These are phyloP conservation scores for Purshia tridentata DNA, from an alignment of 306 rosid species.

Conservation along the genomic window DNA sequence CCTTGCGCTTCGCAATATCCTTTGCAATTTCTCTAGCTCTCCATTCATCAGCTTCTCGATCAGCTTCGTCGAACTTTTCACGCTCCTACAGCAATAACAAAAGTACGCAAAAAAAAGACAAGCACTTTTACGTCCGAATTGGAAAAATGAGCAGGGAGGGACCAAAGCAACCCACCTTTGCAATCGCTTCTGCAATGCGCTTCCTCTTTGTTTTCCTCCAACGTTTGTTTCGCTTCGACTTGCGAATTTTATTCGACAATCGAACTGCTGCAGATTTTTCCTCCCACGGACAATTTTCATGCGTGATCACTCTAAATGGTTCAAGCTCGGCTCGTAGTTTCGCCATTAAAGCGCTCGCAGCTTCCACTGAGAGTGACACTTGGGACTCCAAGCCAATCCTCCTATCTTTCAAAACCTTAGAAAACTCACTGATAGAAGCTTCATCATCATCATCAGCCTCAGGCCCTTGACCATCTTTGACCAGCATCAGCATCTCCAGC, in stretches of 20 bases:
- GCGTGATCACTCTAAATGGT: conserved; percentile 51
- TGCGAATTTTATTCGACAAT: conserved; percentile 47
- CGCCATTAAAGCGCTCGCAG: conserved; percentile 58
- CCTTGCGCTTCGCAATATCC: conserved; percentile 77
- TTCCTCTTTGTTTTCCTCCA: conserved; percentile 82
- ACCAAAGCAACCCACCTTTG: conserved; percentile 49
- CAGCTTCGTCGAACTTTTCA: conserved; percentile 55
- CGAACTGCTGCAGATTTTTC: conserved; percentile 60
- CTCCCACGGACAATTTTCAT: conserved; percentile 75
- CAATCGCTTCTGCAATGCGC: conserved; percentile 48
- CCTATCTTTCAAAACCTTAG: conserved; percentile 44
- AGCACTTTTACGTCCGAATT: background rate
- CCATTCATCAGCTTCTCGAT: conserved; percentile 92
- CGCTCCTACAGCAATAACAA: conserved; percentile 40
- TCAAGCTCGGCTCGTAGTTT: conserved; percentile 57
- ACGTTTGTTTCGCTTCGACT: conserved; percentile 60
- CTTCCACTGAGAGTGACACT: conserved; percentile 55
- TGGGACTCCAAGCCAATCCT: conserved; percentile 56
- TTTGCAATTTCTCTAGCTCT: conserved; percentile 81
- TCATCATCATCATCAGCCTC: conserved; percentile 30
- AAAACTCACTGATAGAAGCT: conserved; percentile 27
- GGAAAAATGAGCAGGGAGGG: background rate
- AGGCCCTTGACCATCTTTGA: conserved; percentile 46
- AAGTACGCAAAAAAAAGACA: conserved; percentile 4
- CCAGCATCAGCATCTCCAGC: conserved; percentile 56